Evolutionary conservation across 2,329 filamentous ascomycete species (phyloP), one percentile per base, ranked within the genome.

Genomic region (Paramyrothecium roridum): DNA sequence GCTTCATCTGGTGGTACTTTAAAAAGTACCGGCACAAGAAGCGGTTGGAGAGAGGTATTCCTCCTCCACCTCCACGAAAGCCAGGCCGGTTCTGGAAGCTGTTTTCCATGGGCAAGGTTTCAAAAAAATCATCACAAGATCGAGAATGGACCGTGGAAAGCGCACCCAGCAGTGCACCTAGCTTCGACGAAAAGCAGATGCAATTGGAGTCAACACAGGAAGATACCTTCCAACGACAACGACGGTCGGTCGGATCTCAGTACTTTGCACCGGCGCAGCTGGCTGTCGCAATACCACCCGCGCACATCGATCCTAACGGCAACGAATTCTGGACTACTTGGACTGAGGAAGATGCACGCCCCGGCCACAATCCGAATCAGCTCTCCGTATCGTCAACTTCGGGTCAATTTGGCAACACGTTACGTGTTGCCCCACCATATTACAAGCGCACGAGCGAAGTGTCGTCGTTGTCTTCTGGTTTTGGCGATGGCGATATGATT

Each of bases 401-500:
- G 56, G 61, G 23, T 43, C 60, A 45, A 49, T 58, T 51, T 45
- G 57, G 52, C 46, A 55, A 53, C 50, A 58, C 48, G 13, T 22
- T 58, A 17, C 57, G 50, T 2, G 50, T 57, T 10, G 58, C 62
- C 26, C 57, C 58, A 16, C 65, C 62, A 40, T 47, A 47, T 20
- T 33, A 68, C 3, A 74, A 77, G 33, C 73, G 77, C 8, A 65
- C 70, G 3, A 84, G 80, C 56, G 78, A 79, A 50, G 62, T 85
- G 33, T 86, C 84, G 0, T 87, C 84, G 0, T 72, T 87, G 3
- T 87, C 84, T 0, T 87, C 85, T 0, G 84, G 84, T 8, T 87
- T 87, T 58, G 84, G 84, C 19, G 84, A 87, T 61, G 82, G 79
- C 22, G 81, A 85, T 48, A 82, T 86, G 26, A 76, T 83, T 33